Conservation (phyloP, 2,329 filamentous ascomycete genomes). For the Talaromyces sp. region DNA sequence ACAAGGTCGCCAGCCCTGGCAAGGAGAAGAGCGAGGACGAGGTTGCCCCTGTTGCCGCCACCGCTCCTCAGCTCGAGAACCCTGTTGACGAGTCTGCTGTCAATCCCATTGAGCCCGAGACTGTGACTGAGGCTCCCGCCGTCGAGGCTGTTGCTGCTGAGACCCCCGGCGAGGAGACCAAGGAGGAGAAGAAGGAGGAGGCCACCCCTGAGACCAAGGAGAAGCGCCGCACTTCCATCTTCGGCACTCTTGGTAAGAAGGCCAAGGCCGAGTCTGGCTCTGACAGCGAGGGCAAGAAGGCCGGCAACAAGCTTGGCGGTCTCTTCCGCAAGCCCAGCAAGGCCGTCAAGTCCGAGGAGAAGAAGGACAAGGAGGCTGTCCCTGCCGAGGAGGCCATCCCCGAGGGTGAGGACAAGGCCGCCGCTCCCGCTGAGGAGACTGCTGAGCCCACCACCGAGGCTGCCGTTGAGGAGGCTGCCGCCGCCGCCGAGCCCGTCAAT, state of each 20-base stretch:
- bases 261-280: constrained; percentile 44
- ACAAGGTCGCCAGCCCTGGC: constrained; percentile 55
- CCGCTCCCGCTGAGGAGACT: constrained; percentile 14
- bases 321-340: constrained; percentile 46
- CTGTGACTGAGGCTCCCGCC: constrained; percentile 37
- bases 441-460: constrained; percentile 17
- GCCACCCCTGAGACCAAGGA: constrained; percentile 18
- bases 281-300: constrained; percentile 44
- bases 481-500: constrained; percentile 23
- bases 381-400: constrained; percentile 20
- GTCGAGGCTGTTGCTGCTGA: constrained; percentile 21
- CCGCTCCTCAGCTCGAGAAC: constrained; percentile 44
- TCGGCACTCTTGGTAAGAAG: constrained; percentile 51
- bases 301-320: constrained; percentile 40
- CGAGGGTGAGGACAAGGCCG: constrained; percentile 24
- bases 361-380: constrained; percentile 28
- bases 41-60: constrained; percentile 42
- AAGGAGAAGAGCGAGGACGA: constrained; percentile 45
- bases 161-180: constrained; percentile 18
- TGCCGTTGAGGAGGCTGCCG: constrained; percentile 16
- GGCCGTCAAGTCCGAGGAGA: constrained; percentile 38
- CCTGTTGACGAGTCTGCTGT: constrained; percentile 32
- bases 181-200: constrained; percentile 23
- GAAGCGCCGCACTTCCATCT: constrained; percentile 49
- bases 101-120: constrained; percentile 36